Conservation (phyloP, 1,284 basidiomycete genomes). For the Inonotus obliquus region DNA sequence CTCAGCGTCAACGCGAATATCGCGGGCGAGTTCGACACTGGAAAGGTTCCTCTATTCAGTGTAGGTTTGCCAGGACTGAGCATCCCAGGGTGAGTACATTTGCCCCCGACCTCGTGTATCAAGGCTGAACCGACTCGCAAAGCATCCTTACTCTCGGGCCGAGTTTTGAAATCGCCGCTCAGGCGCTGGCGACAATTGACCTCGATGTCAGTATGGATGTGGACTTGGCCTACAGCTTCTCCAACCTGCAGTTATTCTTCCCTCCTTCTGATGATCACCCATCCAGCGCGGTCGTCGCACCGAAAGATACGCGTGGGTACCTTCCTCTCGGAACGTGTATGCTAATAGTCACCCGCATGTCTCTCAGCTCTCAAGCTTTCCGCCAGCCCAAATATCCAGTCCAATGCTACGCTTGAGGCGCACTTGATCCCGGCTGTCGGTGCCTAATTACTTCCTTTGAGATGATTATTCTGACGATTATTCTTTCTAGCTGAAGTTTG, state of each 20-base stretch:
- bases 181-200: conserved; percentile 21
- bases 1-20: conserved; percentile 31
- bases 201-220: conserved; percentile 8
- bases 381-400: conserved; percentile 35
- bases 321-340: neutral
- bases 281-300: conserved; percentile 20
- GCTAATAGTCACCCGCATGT: neutral
- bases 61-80: conserved; percentile 36
- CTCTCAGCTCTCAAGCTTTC: conserved; percentile 38
- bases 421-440: conserved; percentile 43
- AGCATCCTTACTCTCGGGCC: conserved; percentile 27
- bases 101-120: neutral
- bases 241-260: conserved; percentile 9
- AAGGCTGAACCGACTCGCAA: neutral
- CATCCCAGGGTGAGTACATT: conserved; percentile 36
- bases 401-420: conserved; percentile 38
- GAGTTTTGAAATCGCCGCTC: conserved; percentile 29
- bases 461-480: neutral
- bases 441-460: neutral
- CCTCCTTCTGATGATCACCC: neutral
- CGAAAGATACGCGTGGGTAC: conserved; percentile 34
- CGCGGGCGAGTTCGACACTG: conserved; percentile 9
- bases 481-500: conserved; percentile 33
- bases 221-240: conserved; percentile 6
- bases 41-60: conserved; percentile 27